Evolutionary conservation across 163 green algal genomes (phyloP), one percentile per base, ranked within the genome.

Genomic region (Scenedesmus sp.): DNA sequence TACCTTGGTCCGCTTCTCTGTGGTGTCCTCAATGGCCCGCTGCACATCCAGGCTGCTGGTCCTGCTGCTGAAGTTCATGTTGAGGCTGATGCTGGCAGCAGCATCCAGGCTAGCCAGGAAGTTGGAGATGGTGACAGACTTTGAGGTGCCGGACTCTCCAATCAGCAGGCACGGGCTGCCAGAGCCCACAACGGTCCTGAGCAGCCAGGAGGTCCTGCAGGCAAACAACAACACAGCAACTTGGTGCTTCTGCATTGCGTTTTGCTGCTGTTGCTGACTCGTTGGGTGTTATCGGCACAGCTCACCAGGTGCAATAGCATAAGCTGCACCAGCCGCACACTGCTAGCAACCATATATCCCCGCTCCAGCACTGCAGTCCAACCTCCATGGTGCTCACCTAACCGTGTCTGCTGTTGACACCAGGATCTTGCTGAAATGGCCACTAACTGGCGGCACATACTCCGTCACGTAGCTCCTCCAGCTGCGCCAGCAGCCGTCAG

Each of bases 341-440:
- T 8, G 4, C 0, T 6, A 34, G 66, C 66, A 76, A 76, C 16
- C 16, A 34, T 10, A 76, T 2, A 76, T 3, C 15, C 15, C 16
- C 8, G 16, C 34, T 9, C 10, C 23, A 2, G 52, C 79, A 57
- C 46, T 7, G 26, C 20, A 84, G 15, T 34, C 23, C 10, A 73
- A 8, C 62, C 66, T 5, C 5, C 66, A 74, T 10, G 15, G 23
- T 52, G 5, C 88, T 73, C 73, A 95, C 94, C 95, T 91, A 20
- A 98, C 96, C 6, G 96, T 96, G 79, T 99, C 96, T 54, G 97
- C 94, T 2, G 96, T 98, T 8, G 97, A 96, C 74, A 98, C 96
- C 34, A 98, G 91, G 86, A 98, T 97, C 86, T 98, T 97, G 86
- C 94, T 94, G 86, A 98, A 99, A 88, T 95, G 93, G 54, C 94